Conservation (phyloP, 2,329 filamentous ascomycete species). For the Exserohilum turcica region DNA sequence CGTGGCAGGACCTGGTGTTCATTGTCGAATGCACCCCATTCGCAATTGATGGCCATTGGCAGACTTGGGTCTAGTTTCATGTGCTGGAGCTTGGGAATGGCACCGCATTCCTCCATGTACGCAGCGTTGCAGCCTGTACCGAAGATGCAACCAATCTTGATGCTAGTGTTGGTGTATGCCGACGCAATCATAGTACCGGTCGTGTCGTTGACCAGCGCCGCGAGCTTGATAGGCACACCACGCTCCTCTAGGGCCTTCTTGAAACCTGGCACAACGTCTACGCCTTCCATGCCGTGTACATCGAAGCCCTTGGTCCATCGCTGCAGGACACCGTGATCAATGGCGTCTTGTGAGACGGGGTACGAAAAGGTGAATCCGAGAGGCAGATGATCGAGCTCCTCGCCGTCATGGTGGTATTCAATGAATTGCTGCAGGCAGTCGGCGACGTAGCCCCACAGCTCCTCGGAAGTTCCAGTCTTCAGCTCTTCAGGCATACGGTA, state of each 20-base stretch:
- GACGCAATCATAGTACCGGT: conserved; percentile 96
- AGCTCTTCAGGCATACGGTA: conserved; percentile 95
- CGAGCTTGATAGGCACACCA: conserved; percentile 87
- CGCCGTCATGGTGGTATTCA: conserved; percentile 76
- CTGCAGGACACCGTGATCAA: conserved; percentile 90
- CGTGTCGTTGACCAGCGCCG: conserved; percentile 95
- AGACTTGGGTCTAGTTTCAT: conserved; percentile 83
- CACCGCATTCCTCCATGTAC: conserved; percentile 93
- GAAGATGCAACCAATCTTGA: conserved; percentile 97
- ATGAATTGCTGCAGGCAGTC: conserved; percentile 93
- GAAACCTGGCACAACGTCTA: conserved; percentile 89
- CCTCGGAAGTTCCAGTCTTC: conserved; percentile 82
- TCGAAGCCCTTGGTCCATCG: conserved; percentile 98
- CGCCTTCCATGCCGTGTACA: conserved; percentile 86
- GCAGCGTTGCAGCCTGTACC: conserved; percentile 98
- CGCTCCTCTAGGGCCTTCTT: conserved; percentile 76
- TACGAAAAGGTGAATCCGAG: conserved; percentile 98
- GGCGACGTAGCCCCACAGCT: conserved; percentile 94
- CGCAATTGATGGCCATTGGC: conserved; percentile 96
- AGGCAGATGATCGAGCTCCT: conserved; percentile 69
- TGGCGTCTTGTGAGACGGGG: conserved; percentile 89
- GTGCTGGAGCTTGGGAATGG: conserved; percentile 90
- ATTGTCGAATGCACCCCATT: conserved; percentile 97
- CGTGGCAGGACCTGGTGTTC: conserved; percentile 86
- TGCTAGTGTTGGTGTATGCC: conserved; percentile 89